Base-by-base conservation (phyloP, 371 early-diverging fungal species). In the Paraphysoderma sedebokerense region DNA sequence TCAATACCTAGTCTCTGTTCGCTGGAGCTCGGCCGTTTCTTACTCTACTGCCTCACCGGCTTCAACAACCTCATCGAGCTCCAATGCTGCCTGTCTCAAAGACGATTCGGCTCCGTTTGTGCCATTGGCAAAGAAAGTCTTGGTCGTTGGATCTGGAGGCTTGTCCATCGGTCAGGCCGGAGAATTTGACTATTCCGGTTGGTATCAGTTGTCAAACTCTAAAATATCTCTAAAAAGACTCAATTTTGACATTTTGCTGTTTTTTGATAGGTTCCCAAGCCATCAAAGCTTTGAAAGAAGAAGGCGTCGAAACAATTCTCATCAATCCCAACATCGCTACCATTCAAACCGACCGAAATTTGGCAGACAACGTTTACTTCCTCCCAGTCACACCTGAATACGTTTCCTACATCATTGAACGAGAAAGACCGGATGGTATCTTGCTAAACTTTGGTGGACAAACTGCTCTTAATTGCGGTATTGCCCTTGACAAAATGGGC, bases 281-380 rank as follows among this genome's bases (percentile, higher is more conserved):
- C 22, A 93, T 93, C 72, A 93, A 93, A 67, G 90, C 93, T 15
- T 68, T 93, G 53, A 78, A 79, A 55, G 91, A 93, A 58, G 84
- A 85, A 35, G 76, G 76, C 44, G 78, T 93, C 47, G 56, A 88
- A 47, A 90, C 92, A 0, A 74, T 93, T 28, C 70, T 93, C 29
- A 77, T 92, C 54, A 93, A 93, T 61, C 95, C 95, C 48, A 93
- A 93, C 62, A 93, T 93, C 59, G 95, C 95, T 23, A 93, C 95
- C 12, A 85, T 92, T 48, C 95, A 93, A 69, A 93, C 95, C n/a
- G 82, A 83, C 33, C 77, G 86, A 53, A 82, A 78, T 29, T 70
- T 93, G 31, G 95, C 95, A 3, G 88, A 90, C 62, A 72, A 74
- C 38, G 89, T 90, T 32, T 93, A 91, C 74, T 93, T 93, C 59